Percentiles rank a stretch among this genome's conserved stretches.
These are phyloP conservation scores for Mangifera indica DNA, from an alignment of 345 rosid genomes.

Conservation along the genomic window DNA sequence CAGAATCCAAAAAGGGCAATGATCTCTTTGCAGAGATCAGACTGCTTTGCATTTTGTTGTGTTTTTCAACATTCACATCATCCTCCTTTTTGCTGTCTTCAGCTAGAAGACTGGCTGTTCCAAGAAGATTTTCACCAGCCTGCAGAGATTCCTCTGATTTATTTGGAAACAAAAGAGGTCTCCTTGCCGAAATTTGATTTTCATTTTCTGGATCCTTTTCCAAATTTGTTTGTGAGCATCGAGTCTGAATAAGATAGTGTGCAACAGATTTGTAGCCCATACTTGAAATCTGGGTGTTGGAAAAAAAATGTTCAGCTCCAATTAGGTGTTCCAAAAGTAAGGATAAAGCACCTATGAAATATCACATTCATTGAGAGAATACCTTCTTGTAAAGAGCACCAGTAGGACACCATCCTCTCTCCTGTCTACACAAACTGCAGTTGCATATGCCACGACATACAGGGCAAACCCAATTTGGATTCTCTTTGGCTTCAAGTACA, in stretches of 20 bases:
- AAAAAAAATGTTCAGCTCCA: conserved; percentile 18
- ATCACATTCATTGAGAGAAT: background rate
- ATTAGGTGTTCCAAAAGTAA: background rate
- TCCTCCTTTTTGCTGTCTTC: conserved; percentile 24
- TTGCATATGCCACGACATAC: conserved; percentile 90
- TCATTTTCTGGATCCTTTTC: conserved; percentile 29
- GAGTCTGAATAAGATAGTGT: conserved; percentile 78
- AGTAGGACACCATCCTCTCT: conserved; percentile 82
- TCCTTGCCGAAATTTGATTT: conserved; percentile 57
- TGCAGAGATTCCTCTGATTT: conserved; percentile 20
- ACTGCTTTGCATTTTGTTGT: conserved; percentile 18
- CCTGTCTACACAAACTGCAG: conserved; percentile 82
- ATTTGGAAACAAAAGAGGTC: conserved; percentile 52
- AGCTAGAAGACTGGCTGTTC: conserved; percentile 20
- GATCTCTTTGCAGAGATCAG: conserved; percentile 30
- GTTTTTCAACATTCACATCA: conserved; percentile 18
- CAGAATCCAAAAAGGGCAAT: conserved; percentile 32
- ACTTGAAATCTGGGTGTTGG: conserved; percentile 45
- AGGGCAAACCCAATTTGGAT: conserved; percentile 81
- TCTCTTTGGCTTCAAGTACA: conserved; percentile 80
- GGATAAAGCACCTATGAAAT: background rate
- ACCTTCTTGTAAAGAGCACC: conserved; percentile 77
- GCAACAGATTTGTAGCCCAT: conserved; percentile 94
- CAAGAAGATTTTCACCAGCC: conserved; percentile 16
- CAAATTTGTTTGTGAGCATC: conserved; percentile 27